phyloP scores from a whole-genome alignment of 2,329 filamentous ascomycete species.

The Beauveria sp. region DNA sequence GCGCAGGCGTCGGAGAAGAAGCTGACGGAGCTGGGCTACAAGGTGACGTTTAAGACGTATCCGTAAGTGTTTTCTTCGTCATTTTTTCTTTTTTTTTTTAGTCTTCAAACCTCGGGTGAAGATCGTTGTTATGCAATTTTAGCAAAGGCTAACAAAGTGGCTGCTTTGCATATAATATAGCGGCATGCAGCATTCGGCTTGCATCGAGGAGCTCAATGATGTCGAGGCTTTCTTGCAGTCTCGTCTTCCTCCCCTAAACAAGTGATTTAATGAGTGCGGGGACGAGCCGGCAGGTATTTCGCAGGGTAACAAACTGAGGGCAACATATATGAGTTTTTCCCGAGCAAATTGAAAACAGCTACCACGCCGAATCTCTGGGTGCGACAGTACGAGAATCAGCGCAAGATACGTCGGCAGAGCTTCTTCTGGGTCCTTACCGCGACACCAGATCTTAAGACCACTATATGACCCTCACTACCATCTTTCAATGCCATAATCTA shows the following conservation, averaged over 20 bases:
- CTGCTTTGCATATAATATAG: slow-evolving; percentile 30
- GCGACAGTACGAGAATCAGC: no score
- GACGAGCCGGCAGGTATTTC: no score
- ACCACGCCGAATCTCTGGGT: no score
- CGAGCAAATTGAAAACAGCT: no score
- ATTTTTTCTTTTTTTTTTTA: not conserved
- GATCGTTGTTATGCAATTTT: not conserved
- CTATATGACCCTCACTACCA: no score
- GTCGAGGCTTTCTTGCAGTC: slow-evolving; percentile 54
- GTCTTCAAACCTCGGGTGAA: not conserved
- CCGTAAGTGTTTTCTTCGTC: slow-evolving; percentile 38
- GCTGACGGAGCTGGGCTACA: slow-evolving; percentile 62
- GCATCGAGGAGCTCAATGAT: slow-evolving; percentile 71
- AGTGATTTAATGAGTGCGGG: not conserved
- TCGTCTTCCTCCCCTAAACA: slow-evolving; percentile 32
- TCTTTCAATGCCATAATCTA: no score
- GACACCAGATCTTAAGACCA: no score
- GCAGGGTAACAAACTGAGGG: no score
- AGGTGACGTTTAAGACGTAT: slow-evolving; percentile 71
- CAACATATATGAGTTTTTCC: no score
- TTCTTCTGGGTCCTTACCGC: no score
- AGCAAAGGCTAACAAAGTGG: not conserved
- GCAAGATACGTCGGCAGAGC: no score
- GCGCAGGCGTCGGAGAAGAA: slow-evolving; percentile 59
- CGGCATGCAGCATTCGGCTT: slow-evolving; percentile 67